Conservation (phyloP, 176 grass and related monocot species). For the Pharus latifolius region DNA sequence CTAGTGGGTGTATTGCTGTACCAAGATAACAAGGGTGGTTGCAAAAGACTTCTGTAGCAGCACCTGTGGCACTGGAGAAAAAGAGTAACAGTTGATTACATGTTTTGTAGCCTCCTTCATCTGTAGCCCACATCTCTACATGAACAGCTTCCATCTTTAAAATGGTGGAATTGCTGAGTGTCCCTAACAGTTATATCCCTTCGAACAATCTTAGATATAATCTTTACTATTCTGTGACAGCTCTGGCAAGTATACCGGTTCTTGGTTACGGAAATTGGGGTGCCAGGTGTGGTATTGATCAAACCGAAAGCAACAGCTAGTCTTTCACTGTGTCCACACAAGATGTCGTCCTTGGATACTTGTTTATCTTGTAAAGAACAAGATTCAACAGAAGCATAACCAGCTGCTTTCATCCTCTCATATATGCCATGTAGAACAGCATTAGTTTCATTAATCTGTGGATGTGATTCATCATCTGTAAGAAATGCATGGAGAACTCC, state of each 20-base stretch:
- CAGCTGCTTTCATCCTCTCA: slow-evolving; percentile 51
- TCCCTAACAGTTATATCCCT: slow-evolving; percentile 84
- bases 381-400: slow-evolving; percentile 33
- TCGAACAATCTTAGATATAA: slow-evolving; percentile 58
- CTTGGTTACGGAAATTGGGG: slow-evolving; percentile 71
- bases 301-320: slow-evolving; percentile 81
- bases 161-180: slow-evolving; percentile 69
- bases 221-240: slow-evolving; percentile 62
- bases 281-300: slow-evolving; percentile 81
- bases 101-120: slow-evolving; percentile 10
- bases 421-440: slow-evolving; percentile 61
- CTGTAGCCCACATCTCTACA: slow-evolving; percentile 50
- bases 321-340: slow-evolving; percentile 92
- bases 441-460: slow-evolving; percentile 86
- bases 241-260: slow-evolving; percentile 79
- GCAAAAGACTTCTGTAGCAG: background rate
- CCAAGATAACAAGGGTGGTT: background rate
- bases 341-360: slow-evolving; percentile 61
- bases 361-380: slow-evolving; percentile 33
- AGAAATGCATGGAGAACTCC: slow-evolving; percentile 90
- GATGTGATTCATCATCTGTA: slow-evolving; percentile 70
- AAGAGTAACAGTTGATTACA: background rate
- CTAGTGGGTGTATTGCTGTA: background rate
- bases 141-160: slow-evolving; percentile 75
- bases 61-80: background rate